Evolutionary conservation across 192 early-diverging fungal species (phyloP).

Genomic region (Coemansia sp.): DNA sequence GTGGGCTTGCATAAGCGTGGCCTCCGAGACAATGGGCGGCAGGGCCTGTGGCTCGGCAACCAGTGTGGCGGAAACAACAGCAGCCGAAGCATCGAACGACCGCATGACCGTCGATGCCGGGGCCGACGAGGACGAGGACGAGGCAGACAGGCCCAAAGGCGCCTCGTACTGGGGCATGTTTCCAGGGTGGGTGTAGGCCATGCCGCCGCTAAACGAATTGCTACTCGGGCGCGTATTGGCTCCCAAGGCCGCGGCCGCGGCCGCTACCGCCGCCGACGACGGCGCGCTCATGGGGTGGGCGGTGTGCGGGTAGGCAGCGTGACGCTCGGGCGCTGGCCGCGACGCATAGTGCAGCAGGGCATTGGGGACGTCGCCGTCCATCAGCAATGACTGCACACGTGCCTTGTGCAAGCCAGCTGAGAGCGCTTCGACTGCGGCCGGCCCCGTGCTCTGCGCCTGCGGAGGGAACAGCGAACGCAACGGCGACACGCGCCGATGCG

Average conservation of each 20-base stretch:
- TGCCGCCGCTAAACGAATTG: constrained; percentile 38
- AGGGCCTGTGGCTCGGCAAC: constrained; percentile 5
- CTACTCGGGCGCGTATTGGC: constrained; percentile 29
- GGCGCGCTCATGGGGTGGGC: constrained; percentile 28
- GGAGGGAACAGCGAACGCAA: constrained; percentile 2
- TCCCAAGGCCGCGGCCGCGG: neutral
- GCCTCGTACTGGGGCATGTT: constrained; percentile 2
- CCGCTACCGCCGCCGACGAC: constrained; percentile 1
- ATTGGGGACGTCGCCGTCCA: constrained; percentile 12
- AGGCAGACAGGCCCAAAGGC: constrained; percentile 9
- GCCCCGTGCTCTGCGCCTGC: constrained; percentile 3
- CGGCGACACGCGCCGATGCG: constrained; percentile 12
- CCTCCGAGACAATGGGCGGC: constrained; percentile 29
- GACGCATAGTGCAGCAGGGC: constrained; percentile 5
- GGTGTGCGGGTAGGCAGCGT: constrained; percentile 9
- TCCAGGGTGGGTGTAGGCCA: neutral
- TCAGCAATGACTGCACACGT: constrained; percentile 43
- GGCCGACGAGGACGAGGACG: constrained; percentile 37
- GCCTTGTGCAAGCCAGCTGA: constrained; percentile 35
- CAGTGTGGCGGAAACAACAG: neutral
- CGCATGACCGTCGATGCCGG: constrained; percentile 36
- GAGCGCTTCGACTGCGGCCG: constrained; percentile 19
- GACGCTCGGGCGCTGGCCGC: constrained; percentile 23
- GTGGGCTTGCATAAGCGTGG: constrained; percentile 17
- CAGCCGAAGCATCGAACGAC: constrained; percentile 1